Base-by-base conservation (phyloP, 148 eudicot species). In the Camellia japonica region DNA sequence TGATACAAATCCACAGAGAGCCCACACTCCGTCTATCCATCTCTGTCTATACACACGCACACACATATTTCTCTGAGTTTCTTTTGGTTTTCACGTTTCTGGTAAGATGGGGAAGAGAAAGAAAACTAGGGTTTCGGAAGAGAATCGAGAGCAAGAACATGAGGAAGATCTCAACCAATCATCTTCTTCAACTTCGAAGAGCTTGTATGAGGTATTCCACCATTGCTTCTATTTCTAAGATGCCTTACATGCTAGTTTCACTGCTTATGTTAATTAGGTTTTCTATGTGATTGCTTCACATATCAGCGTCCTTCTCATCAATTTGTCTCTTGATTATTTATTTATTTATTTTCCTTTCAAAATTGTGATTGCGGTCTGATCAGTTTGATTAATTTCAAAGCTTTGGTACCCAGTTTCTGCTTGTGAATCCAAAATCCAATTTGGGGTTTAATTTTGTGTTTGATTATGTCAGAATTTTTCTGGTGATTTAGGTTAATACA, bases 201-300 rank as follows among this genome's bases (percentile, higher is more conserved):
- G 88, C 84, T 89, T 94, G 68, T 94, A 92, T 54, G 94, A 92
- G 94, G 98, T 92, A 80, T 42, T 5, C 13, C 12, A 65, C 13
- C 10, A 46, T 62, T 7, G 52, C 47, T 80, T 43, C 42, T 7
- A 9, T 73, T 80, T 23, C 7, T 54, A 8, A 18, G 49, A 41
- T 15, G 16, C 0, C 58, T 41, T 11, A 12, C 42, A 61, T 68
- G 38, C 46, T 69, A 42, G 52, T 58, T 20, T 41, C 0, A 47
- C 6, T 5, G 23, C 38, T 64, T 75, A 15, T 73, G 6, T 47
- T 14, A 14, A 74, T 18, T 15, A 6, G 8, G 76, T 23, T 73
- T 41, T 30, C 64, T 30, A 12, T 38, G 1, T 73, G n/a, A 7
- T 13, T 73, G 62, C 30, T 14, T 38, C 10, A 12, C 2, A 6